phyloP scores from a whole-genome alignment of 2,329 filamentous ascomycete genomes.

The Dryadomyces quercivorus region DNA sequence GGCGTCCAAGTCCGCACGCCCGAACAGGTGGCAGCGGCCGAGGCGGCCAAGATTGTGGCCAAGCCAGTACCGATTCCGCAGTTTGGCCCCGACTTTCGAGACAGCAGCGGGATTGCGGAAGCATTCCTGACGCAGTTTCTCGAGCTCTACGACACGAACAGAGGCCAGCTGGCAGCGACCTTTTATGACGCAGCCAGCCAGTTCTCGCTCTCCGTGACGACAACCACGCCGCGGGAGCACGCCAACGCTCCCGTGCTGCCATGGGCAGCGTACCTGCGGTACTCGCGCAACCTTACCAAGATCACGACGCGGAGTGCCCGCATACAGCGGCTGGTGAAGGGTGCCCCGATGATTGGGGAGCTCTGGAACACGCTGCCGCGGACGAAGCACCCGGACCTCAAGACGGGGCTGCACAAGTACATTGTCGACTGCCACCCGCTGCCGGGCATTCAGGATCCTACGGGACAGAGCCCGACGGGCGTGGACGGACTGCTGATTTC shows the following conservation, averaged over 20 bases:
- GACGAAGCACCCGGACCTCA: constrained; percentile 64
- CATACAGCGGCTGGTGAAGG: constrained; percentile 54
- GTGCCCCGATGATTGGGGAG: constrained; percentile 51
- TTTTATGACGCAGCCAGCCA: constrained; percentile 67
- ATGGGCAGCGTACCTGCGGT: constrained; percentile 66
- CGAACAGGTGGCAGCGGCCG: constrained; percentile 50
- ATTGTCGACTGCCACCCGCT: constrained; percentile 72
- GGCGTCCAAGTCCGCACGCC: constrained; percentile 60
- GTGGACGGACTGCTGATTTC: constrained; percentile 69
- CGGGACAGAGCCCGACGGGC: constrained; percentile 47
- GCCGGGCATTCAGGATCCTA: constrained; percentile 57
- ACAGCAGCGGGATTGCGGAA: constrained; percentile 62
- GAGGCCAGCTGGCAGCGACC: constrained; percentile 45
- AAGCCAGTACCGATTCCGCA: constrained; percentile 41
- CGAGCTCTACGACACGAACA: constrained; percentile 58
- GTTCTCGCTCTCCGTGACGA: constrained; percentile 67
- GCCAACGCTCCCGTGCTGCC: constrained; percentile 32
- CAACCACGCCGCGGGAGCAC: constrained; percentile 34
- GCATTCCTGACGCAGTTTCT: constrained; percentile 67
- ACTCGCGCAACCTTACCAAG: constrained; percentile 65
- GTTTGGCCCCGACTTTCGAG: constrained; percentile 57
- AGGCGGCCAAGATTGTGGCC: constrained; percentile 35
- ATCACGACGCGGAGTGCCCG: constrained; percentile 44
- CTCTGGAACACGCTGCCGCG: constrained; percentile 59
- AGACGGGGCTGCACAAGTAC: constrained; percentile 57